Evolutionary conservation across 2,329 filamentous ascomycete genomes (phyloP).

Genomic region (Epicoccum sorghinum): DNA sequence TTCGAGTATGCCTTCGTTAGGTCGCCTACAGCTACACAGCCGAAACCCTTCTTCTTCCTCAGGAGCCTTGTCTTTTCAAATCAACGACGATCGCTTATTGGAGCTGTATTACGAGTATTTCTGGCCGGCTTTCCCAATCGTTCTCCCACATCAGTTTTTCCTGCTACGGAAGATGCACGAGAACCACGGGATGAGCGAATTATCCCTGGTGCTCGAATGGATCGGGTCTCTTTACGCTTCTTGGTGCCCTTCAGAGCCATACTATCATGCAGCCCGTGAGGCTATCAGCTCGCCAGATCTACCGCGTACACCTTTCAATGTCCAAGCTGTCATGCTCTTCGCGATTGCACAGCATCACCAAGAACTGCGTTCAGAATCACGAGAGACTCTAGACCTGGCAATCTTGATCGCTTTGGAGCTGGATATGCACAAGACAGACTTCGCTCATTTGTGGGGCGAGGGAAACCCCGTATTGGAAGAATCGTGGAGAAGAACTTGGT

Average conservation of each 20-base stretch:
- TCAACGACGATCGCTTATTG: slow-evolving; percentile 36
- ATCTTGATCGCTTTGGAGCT: slow-evolving; percentile 76
- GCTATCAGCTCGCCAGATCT: slow-evolving; percentile 27
- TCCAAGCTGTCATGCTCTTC: slow-evolving; percentile 79
- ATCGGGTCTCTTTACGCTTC: slow-evolving; percentile 43
- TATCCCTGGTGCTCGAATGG: slow-evolving; percentile 38
- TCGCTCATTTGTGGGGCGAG: slow-evolving; percentile 67
- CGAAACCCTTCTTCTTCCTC: not conserved
- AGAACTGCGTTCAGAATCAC: slow-evolving; percentile 69
- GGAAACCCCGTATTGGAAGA: slow-evolving; percentile 75
- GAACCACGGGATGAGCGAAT: slow-evolving; percentile 29
- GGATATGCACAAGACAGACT: slow-evolving; percentile 75
- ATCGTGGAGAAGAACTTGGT: slow-evolving; percentile 87
- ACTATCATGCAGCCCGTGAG: slow-evolving; percentile 29
- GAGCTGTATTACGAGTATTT: slow-evolving; percentile 53
- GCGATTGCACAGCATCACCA: slow-evolving; percentile 80
- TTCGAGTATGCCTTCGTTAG: slow-evolving; percentile 2
- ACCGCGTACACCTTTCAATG: slow-evolving; percentile 56
- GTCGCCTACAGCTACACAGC: slow-evolving; percentile 10
- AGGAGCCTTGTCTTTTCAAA: slow-evolving; percentile 26
- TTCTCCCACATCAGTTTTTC: slow-evolving; percentile 55
- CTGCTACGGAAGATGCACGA: slow-evolving; percentile 27
- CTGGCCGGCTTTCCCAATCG: slow-evolving; percentile 60
- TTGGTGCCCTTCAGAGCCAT: slow-evolving; percentile 37
- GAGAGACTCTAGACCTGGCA: slow-evolving; percentile 69